Base-by-base conservation (phyloP, 202 grass and related monocot genomes). In the Zizania palustris region DNA sequence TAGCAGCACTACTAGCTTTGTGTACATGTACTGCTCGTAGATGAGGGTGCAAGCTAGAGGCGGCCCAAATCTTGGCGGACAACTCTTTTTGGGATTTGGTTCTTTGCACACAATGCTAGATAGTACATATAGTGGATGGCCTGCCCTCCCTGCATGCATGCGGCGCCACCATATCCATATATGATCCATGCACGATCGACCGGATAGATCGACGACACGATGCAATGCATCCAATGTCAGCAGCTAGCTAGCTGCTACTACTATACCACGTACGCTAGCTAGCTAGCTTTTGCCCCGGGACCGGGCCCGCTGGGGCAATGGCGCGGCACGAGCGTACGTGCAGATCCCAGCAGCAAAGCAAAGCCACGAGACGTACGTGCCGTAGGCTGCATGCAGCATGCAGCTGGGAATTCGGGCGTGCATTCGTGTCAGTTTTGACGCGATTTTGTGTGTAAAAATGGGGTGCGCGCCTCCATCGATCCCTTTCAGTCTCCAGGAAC, bases 71-170 rank as follows among this genome's bases (percentile, higher is more conserved):
- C 82, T 84, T 73, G 9, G 33, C 18, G 42, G 20, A 73, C 35
- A 73, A 61, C 60, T 50, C 66, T 64, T 72, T 73, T 60, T 1
- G 51, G 80, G 83, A 85, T 85, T 67, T 65, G 68, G 68, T 73
- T 40, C 28, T 44, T 76, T 7, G 16, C 13, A 34, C n/a, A n/a
- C 11, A 22, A 68, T 11, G 12, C 28, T 15, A 16, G 15, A n/a
- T n/a, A n/a, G n/a, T n/a, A n/a, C n/a, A n/a, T n/a, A n/a, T n/a
- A n/a, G n/a, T n/a, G n/a, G n/a, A n/a, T 51, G 64, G 63, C 37
- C 44, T 22, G 13, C 51, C 7, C 36, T 28, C 2, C 28, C 28
- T 28, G 1, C 28, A 28, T 2, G 28, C 21, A 7, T 55, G 36
- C 53, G 45, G 48, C 6, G 63, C 63, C 63, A 77, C 36, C 19